A percentile compares a stretch with the other conserved stretches of the same genome.
These are phyloP conservation scores for Dothidotthia symphoricarpi DNA, from an alignment of 2,329 filamentous ascomycete genomes.

Conservation along the genomic window DNA sequence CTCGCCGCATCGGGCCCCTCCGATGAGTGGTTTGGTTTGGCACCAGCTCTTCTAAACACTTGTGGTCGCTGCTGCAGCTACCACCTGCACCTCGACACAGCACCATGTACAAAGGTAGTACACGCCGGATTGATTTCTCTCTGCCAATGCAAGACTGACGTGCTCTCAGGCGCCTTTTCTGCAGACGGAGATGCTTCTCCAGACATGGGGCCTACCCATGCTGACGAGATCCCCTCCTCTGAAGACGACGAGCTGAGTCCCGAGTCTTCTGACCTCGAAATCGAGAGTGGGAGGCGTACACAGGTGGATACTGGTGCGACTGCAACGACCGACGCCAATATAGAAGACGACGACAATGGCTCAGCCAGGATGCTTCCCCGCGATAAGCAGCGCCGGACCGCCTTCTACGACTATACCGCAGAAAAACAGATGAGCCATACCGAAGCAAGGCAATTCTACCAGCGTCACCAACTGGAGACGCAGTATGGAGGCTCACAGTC, in stretches of 20 bases:
- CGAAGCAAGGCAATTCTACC: slow-evolving; percentile 95
- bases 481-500: slow-evolving; percentile 44
- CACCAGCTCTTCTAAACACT: too few relatives aligned
- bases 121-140: too few relatives aligned
- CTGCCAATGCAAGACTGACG: too few relatives aligned
- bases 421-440: slow-evolving; percentile 94
- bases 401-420: slow-evolving; percentile 88
- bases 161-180: slow-evolving; percentile 24
- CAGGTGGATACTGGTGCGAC: slow-evolving; percentile 21
- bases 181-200: slow-evolving; percentile 40
- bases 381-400: slow-evolving; percentile 65
- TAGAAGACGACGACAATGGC: slow-evolving; percentile 30
- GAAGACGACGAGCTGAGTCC: slow-evolving; percentile 38
- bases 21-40: too few relatives aligned
- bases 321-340: slow-evolving; percentile 21
- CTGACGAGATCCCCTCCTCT: slow-evolving; percentile 38
- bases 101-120: too few relatives aligned
- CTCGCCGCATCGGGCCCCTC: too few relatives aligned
- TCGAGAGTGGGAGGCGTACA: slow-evolving; percentile 11
- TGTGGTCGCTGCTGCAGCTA: too few relatives aligned
- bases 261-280: slow-evolving; percentile 31
- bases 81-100: too few relatives aligned
- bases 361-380: slow-evolving; percentile 41
- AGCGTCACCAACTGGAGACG: slow-evolving; percentile 72
- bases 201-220: slow-evolving; percentile 31